Conservation (phyloP, 176 grass and related monocot genomes). For the Dendrocalamus sinicus region DNA sequence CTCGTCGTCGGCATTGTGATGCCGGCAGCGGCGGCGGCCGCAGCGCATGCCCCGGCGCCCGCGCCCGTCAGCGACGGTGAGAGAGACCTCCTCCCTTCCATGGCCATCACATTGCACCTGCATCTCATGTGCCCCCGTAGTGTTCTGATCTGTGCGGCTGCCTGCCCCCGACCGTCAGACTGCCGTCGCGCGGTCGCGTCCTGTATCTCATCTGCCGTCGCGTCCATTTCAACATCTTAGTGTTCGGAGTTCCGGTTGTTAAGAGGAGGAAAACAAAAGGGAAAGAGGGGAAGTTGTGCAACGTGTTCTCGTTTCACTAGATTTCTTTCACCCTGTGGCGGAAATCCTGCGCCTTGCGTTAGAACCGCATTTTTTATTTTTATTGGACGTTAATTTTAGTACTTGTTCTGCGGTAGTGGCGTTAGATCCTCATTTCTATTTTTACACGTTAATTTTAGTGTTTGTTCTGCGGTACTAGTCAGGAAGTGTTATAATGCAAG, state of each 20-base stretch:
- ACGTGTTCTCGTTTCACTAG: background rate
- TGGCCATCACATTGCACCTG: background rate
- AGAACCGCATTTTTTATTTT: background rate
- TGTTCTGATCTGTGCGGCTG: background rate
- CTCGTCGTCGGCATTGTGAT: constrained; percentile 51
- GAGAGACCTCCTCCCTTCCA: background rate
- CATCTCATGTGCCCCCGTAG: background rate
- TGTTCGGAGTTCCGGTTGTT: background rate
- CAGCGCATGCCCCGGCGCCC: constrained; percentile 45
- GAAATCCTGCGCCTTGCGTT: background rate
- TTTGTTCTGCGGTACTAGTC: background rate
- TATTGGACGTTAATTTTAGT: too few relatives aligned
- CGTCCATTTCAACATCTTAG: too few relatives aligned
- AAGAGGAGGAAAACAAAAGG: too few relatives aligned
- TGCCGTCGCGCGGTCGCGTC: background rate
- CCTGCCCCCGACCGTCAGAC: background rate
- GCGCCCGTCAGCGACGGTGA: constrained; percentile 57
- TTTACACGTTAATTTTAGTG: background rate
- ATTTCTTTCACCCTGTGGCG: background rate
- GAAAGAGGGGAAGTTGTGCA: background rate
- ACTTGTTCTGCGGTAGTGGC: too few relatives aligned
- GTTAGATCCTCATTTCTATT: constrained; percentile 16
- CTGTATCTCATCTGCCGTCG: background rate
- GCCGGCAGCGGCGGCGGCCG: constrained; percentile 26
- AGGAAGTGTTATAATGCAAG: background rate